Evolutionary conservation across 805 yeast species (phyloP).

Genomic region (Torulaspora gathmanii): DNA sequence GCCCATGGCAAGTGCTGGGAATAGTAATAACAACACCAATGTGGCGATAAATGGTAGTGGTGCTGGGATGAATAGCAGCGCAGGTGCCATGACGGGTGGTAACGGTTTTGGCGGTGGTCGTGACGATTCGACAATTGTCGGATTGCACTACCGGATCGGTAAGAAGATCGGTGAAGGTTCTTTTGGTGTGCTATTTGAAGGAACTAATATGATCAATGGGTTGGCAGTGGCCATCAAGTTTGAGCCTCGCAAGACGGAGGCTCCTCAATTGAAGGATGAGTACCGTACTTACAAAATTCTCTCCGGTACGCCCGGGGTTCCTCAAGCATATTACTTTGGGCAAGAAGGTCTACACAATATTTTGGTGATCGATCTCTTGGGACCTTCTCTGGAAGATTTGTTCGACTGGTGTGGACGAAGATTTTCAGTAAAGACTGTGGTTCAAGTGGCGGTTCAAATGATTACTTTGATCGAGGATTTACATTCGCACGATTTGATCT

Average conservation of each 20-base stretch:
- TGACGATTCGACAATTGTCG: slow-evolving; percentile 50
- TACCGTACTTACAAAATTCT: slow-evolving; percentile 90
- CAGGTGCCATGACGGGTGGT: not conserved
- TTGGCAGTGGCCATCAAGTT: slow-evolving; percentile 95
- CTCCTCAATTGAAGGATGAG: slow-evolving; percentile 96
- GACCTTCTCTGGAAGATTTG: slow-evolving; percentile 92
- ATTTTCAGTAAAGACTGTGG: slow-evolving; percentile 83
- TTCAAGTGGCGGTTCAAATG: slow-evolving; percentile 94
- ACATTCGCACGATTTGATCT: slow-evolving; percentile 85
- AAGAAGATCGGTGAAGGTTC: slow-evolving; percentile 98
- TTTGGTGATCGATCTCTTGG: slow-evolving; percentile 86
- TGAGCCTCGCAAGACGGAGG: slow-evolving; percentile 94
- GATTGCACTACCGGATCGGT: slow-evolving; percentile 94
- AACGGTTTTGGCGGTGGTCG: slow-evolving; percentile 12
- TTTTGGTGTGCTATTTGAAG: slow-evolving; percentile 95
- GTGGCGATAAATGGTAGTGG: slow-evolving; percentile 7
- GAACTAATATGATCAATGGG: slow-evolving; percentile 85
- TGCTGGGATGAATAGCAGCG: not conserved
- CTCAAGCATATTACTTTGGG: slow-evolving; percentile 96
- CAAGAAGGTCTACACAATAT: slow-evolving; percentile 97
- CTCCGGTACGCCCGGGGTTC: slow-evolving; percentile 79
- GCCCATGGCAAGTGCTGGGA: slow-evolving; percentile 5
- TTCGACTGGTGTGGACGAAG: slow-evolving; percentile 98
- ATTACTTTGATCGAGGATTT: slow-evolving; percentile 77
- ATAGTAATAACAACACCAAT: slow-evolving; percentile 5